Percentiles rank a stretch among this genome's conserved stretches.
Conservation (phyloP, 164 flowering plant genomes). For the Cinnamomum micranthum region DNA sequence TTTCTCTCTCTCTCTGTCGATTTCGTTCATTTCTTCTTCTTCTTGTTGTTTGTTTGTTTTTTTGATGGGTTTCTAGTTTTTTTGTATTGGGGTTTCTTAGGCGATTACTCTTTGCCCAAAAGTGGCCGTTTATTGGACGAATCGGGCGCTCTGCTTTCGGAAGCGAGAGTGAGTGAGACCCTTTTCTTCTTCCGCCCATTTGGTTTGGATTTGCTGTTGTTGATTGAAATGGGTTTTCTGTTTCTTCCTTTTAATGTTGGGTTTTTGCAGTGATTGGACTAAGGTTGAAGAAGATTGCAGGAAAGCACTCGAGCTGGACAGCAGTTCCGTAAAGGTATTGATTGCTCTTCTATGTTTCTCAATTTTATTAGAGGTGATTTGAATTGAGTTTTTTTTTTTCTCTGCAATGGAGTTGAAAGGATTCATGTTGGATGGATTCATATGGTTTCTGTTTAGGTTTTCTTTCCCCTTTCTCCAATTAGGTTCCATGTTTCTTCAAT, state of each 20-base stretch:
- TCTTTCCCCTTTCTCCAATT: too few relatives aligned
- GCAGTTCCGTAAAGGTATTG: conserved; percentile 63
- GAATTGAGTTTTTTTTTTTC: neutral
- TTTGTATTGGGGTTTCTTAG: conserved; percentile 28
- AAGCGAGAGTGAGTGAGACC: conserved; percentile 57
- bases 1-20: neutral
- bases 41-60: neutral
- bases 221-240: neutral
- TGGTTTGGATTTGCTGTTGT: neutral
- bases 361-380: neutral
- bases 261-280: conserved; percentile 53
- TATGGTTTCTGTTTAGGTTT: too few relatives aligned
- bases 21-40: neutral
- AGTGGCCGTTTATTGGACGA: conserved; percentile 80
- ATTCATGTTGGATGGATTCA: too few relatives aligned
- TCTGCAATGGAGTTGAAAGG: too few relatives aligned
- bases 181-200: neutral
- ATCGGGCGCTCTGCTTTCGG: conserved; percentile 85
- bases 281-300: conserved; percentile 76
- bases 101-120: conserved; percentile 88
- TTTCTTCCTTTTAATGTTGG: neutral
- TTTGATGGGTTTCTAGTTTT: neutral
- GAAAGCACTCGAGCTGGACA: conserved; percentile 73
- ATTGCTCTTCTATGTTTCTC: neutral
- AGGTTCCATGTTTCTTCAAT: too few relatives aligned